Conservation (phyloP, 129 eudicot species). For the Flaveria brownii region DNA sequence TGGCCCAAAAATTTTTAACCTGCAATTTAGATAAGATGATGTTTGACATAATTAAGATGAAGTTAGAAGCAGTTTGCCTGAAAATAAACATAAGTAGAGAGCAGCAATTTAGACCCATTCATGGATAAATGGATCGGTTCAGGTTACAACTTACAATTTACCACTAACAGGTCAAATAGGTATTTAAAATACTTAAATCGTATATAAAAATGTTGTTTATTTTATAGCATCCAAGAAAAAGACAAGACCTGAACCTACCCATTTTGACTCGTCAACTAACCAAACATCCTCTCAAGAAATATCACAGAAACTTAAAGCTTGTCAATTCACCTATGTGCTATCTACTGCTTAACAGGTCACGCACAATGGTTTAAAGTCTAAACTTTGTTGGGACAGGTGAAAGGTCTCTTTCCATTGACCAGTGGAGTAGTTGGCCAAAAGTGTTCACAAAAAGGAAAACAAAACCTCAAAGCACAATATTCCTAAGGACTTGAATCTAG, state of each 20-base stretch:
- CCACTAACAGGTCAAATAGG: neutral
- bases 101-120: neutral
- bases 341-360: neutral
- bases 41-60: neutral
- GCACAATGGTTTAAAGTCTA: neutral
- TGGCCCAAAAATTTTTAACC: conserved; percentile 45
- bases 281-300: neutral
- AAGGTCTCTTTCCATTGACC: no score
- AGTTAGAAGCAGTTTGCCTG: neutral
- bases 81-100: neutral
- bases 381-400: neutral
- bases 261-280: neutral
- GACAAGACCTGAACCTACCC: neutral
- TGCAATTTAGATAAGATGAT: conserved; percentile 27
- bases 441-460: neutral
- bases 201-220: neutral
- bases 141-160: neutral
- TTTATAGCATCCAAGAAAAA: neutral
- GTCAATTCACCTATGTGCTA: neutral
- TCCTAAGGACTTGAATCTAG: neutral
- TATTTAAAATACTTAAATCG: neutral
- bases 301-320: neutral
- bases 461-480: neutral
- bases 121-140: neutral
- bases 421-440: neutral